Conservation (phyloP, 306 rosid species). For the Quercus agrifolia region DNA sequence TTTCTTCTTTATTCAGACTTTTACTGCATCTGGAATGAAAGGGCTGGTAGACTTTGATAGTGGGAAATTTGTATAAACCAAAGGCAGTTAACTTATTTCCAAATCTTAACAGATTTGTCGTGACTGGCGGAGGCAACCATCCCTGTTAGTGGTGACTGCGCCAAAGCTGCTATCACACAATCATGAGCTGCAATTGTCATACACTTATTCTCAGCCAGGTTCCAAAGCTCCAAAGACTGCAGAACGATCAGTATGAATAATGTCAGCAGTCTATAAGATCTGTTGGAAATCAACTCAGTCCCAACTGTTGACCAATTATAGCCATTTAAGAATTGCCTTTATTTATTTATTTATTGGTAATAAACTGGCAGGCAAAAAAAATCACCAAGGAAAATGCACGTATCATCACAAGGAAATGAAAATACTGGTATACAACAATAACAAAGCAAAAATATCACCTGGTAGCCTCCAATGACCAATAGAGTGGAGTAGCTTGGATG, state of each 20-base stretch:
- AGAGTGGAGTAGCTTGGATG: conserved; percentile 85
- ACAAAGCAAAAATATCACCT: conserved; percentile 45
- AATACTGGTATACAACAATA: not conserved
- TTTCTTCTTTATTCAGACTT: conserved; percentile 17
- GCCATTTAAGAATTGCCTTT: not conserved
- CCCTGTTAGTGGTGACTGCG: conserved; percentile 71
- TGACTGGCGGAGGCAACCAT: conserved; percentile 92
- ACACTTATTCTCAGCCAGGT: conserved; percentile 70
- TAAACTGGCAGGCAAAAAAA: not conserved
- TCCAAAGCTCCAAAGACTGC: conserved; percentile 93
- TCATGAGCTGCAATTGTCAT: conserved; percentile 82
- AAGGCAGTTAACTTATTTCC: conserved; percentile 50
- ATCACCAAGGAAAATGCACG: not conserved
- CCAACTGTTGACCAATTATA: not conserved
- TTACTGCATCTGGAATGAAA: conserved; percentile 11
- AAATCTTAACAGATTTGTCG: conserved; percentile 85
- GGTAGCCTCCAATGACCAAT: conserved; percentile 88
- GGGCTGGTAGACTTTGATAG: conserved; percentile 23
- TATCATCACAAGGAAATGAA: not conserved
- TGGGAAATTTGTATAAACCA: conserved; percentile 18
- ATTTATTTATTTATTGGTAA: no score
- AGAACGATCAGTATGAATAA: conserved; percentile 20
- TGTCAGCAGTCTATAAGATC: conserved; percentile 12
- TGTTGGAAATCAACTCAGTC: conserved; percentile 7
- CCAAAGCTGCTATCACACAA: conserved; percentile 73